phyloP scores from a whole-genome alignment of 495 filamentous ascomycete species.

The Bombardia bombarda region DNA sequence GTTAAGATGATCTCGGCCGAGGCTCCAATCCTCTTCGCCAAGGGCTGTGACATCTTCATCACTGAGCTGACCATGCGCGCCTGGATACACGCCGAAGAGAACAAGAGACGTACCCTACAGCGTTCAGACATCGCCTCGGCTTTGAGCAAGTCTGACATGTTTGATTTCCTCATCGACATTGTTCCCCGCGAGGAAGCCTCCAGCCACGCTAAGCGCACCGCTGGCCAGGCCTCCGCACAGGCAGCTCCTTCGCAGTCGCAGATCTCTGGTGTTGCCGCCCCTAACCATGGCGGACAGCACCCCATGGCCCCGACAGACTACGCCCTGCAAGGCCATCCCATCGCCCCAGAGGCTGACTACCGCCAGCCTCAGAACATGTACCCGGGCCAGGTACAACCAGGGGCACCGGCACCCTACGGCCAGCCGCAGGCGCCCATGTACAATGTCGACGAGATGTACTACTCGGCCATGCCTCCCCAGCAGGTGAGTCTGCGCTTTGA shows the following conservation, averaged over 20 bases:
- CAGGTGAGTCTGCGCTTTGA: too few relatives aligned
- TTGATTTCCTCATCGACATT: conserved; percentile 98
- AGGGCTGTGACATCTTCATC: conserved; percentile 99
- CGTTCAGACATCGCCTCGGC: conserved; percentile 94
- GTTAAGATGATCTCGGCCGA: conserved; percentile 99
- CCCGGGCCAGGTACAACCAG: conserved; percentile 62
- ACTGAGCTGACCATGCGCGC: conserved; percentile 98
- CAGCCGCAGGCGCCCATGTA: conserved; percentile 71
- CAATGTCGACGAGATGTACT: conserved; percentile 80
- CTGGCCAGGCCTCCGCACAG: conserved; percentile 27
- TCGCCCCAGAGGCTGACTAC: conserved; percentile 68
- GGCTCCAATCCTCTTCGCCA: conserved; percentile 94
- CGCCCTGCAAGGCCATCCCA: conserved; percentile 15
- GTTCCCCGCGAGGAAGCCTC: conserved; percentile 91
- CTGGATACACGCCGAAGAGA: conserved; percentile 99
- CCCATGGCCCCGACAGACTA: conserved; percentile 60
- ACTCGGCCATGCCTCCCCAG: conserved; percentile 72
- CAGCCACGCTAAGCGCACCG: conserved; percentile 64
- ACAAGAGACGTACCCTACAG: conserved; percentile 92
- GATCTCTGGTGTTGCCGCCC: conserved; percentile 51
- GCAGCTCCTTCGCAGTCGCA: conserved; percentile 44
- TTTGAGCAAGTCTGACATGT: conserved; percentile 97
- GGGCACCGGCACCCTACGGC: conserved; percentile 60
- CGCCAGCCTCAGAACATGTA: conserved; percentile 72
- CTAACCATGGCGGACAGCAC: conserved; percentile 45